Evolutionary conservation across 768 basidiomycete species (phyloP).

Genomic region (Boletus pseudo-olivaceus): DNA sequence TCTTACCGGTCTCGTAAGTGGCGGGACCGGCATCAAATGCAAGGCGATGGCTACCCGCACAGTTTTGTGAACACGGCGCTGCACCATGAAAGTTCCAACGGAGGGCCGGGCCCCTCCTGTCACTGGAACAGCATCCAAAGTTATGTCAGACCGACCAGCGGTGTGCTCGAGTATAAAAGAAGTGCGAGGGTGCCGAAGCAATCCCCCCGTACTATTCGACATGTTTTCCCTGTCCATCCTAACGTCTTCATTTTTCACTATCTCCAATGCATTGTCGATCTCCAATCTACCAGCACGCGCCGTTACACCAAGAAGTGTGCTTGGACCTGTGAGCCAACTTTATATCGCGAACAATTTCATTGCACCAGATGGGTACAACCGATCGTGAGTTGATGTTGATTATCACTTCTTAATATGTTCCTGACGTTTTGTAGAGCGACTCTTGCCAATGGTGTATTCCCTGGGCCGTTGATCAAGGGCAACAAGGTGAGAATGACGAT

Average conservation of each 20-base stretch:
- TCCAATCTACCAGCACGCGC: neutral
- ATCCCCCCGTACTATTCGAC: neutral
- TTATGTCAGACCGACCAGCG: neutral
- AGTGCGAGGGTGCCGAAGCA: too few species aligned
- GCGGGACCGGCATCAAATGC: neutral
- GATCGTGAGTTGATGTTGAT: conserved; percentile 27
- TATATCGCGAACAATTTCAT: conserved; percentile 37
- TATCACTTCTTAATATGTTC: neutral
- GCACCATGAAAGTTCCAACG: neutral
- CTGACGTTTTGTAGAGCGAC: conserved; percentile 33
- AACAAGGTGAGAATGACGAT: conserved; percentile 26
- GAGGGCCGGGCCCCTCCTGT: neutral
- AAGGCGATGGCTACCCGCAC: neutral
- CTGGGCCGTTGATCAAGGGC: conserved; percentile 44
- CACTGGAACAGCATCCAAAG: neutral
- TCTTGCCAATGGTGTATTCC: conserved; percentile 43
- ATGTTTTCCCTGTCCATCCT: conserved; percentile 8
- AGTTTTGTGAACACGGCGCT: neutral
- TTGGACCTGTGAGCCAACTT: conserved; percentile 27
- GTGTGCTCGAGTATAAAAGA: conserved; percentile 8
- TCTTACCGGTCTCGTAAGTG: neutral
- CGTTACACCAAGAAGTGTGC: neutral
- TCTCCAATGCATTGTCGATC: conserved; percentile 3
- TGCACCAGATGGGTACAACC: conserved; percentile 47
- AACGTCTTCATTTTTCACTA: conserved; percentile 4